phyloP scores from a whole-genome alignment of 805 yeast species.

The Wickerhamiella shivajii region DNA sequence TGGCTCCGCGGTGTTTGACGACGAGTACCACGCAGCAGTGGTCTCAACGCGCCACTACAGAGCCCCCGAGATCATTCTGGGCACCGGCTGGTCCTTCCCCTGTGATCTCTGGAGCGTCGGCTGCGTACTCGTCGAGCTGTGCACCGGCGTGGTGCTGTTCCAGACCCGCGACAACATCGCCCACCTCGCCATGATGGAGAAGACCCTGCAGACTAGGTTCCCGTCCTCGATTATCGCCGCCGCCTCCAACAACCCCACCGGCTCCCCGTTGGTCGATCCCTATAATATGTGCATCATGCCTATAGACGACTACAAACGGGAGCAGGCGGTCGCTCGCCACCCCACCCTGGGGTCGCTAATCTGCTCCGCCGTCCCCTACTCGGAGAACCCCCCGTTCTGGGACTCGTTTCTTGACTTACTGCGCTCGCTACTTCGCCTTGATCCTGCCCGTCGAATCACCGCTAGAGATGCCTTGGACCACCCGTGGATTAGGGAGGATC shows the following conservation, averaged over 20 bases:
- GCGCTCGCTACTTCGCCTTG: slow-evolving; percentile 49
- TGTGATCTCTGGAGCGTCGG: slow-evolving; percentile 97
- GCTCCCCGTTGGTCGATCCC: slow-evolving; percentile 12
- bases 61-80: slow-evolving; percentile 91
- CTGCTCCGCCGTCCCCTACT: slow-evolving; percentile 10
- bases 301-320: slow-evolving; percentile 9
- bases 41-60: slow-evolving; percentile 93
- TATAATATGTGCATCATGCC: slow-evolving; percentile 9
- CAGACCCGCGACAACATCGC: slow-evolving; percentile 90
- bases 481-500: slow-evolving; percentile 48
- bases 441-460: slow-evolving; percentile 56
- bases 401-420: slow-evolving; percentile 60
- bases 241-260: slow-evolving; percentile 16
- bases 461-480: slow-evolving; percentile 67
- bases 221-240: slow-evolving; percentile 16
- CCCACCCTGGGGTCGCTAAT: slow-evolving; percentile 13
- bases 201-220: slow-evolving; percentile 41
- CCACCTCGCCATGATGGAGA: slow-evolving; percentile 91
- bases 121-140: slow-evolving; percentile 78
- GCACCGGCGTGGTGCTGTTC: slow-evolving; percentile 88
- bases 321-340: slow-evolving; percentile 11
- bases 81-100: slow-evolving; percentile 93
- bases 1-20: slow-evolving; percentile 90
- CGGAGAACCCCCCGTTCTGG: slow-evolving; percentile 57
- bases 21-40: slow-evolving; percentile 82